A percentile compares a stretch with the other conserved stretches of the same genome.
Conservation (phyloP, 169 alveolate species). For the Eimeria falciformis region DNA sequence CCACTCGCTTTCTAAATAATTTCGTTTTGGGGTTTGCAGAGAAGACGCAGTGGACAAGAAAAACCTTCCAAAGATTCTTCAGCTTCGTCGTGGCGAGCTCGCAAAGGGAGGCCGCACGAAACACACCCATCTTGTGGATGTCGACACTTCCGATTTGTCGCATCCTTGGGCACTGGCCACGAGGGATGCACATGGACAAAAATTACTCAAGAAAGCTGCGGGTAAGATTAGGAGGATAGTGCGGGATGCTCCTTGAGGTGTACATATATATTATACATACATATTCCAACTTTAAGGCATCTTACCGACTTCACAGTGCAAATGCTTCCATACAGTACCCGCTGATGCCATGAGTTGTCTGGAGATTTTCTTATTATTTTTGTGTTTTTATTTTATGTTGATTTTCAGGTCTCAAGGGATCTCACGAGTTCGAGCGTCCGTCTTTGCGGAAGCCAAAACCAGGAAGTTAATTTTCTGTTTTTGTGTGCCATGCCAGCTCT, state of each 20-base stretch:
- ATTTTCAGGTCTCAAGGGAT: not conserved
- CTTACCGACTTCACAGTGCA: too few relatives aligned
- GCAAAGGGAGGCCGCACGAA: constrained; percentile 95
- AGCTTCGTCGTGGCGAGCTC: constrained; percentile 88
- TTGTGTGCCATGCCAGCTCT: not conserved
- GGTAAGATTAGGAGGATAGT: not conserved
- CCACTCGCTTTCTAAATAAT: not conserved
- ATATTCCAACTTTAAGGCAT: too few relatives aligned
- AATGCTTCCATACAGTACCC: too few relatives aligned
- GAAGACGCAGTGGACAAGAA: constrained; percentile 88
- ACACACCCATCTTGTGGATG: constrained; percentile 95
- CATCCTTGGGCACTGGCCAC: constrained; percentile 81
- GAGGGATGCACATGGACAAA: not conserved
- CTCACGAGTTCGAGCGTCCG: constrained; percentile 29
- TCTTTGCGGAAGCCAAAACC: constrained; percentile 17
- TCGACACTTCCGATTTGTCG: constrained; percentile 94
- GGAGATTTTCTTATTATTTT: not conserved
- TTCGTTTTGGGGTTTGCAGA: constrained; percentile 43
- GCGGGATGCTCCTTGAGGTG: not conserved
- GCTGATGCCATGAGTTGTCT: not conserved
- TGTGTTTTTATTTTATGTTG: not conserved
- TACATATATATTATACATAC: too few relatives aligned
- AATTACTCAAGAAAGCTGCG: not conserved
- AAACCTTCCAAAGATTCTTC: constrained; percentile 87
- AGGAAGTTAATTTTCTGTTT: not conserved